Evolutionary conservation across 202 grass and related monocot species (phyloP), one percentile per base, ranked within the genome.

Genomic region (Cymbopogon flexuosus): DNA sequence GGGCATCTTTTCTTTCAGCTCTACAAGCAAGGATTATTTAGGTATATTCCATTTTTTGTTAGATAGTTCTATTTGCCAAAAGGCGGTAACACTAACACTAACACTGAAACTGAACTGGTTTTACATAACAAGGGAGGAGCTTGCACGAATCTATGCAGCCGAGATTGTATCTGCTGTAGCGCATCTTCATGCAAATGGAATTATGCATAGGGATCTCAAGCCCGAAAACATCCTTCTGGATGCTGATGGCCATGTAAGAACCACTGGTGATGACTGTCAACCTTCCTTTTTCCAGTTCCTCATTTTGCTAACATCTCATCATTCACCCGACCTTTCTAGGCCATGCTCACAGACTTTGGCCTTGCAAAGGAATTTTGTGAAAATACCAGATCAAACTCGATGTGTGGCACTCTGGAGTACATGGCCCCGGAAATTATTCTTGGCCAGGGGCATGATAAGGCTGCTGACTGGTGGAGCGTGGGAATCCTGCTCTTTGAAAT

Each of bases 401-500:
- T 96, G 73, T 96, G 93, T 51, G 93, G 90, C 3, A 96, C 93
- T 3, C 42, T 96, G 5, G 93, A 93, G 73, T 96, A 96, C 65
- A 96, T 93, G 93, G 88, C 93, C 10, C 93, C 93, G 3, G 93
- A 96, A 73, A 96, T 96, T 80, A 78, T 93, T 64, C 83, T 77
- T 42, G 88, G 93, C 6, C 84, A 77, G 62, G 93, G 90, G 19
- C 90, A 96, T 80, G 90, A 96, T 77, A 96, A 96, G 77, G 93
- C 87, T 43, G 93, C 93, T 0, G 93, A 96, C 79, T 96, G 93
- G 93, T 96, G 93, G 93, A 96, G 93, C 24, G 87, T 96, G 57
- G 93, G 90, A 77, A 96, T 96, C 78, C 81, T 96, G 37, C 80
- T 96, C n/a, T 93, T 93, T 88, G 93, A 96, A 90, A 96, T 96